These are phyloP conservation scores for Nicotiana sylvestris DNA, from an alignment of 257 asterid genomes.

Conservation along the genomic window DNA sequence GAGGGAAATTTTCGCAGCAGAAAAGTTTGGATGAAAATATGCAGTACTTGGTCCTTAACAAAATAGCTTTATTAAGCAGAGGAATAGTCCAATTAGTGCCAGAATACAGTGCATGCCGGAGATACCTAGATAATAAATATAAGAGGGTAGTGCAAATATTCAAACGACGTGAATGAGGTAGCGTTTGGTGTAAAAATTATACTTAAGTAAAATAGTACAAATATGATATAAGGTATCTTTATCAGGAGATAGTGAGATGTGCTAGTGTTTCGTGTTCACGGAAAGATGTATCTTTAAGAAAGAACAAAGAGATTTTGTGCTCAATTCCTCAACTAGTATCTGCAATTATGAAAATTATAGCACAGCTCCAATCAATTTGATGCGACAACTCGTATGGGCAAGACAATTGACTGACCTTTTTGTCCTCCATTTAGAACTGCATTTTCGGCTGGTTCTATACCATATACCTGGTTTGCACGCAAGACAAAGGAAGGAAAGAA, in stretches of 20 bases:
- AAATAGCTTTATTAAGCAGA: not conserved
- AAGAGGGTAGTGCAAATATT: not conserved
- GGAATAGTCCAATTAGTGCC: not conserved
- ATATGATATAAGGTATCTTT: not conserved
- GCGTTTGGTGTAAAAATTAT: not conserved
- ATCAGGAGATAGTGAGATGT: not conserved
- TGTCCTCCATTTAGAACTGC: constrained; percentile 37
- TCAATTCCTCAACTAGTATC: not conserved
- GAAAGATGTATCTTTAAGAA: not conserved
- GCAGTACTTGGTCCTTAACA: not conserved
- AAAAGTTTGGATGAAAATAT: not conserved
- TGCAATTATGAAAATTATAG: not conserved
- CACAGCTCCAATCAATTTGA: not conserved
- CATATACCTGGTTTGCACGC: constrained; percentile 27
- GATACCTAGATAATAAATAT: not conserved
- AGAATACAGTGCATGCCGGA: not conserved
- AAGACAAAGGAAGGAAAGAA: not conserved
- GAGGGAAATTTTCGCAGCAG: not conserved
- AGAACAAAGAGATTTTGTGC: not conserved
- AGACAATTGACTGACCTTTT: constrained; percentile 24
- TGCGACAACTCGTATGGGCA: not conserved
- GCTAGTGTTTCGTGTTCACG: not conserved
- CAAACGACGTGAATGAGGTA: not conserved
- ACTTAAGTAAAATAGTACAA: not conserved
- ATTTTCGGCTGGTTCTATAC: constrained; percentile 46